These are phyloP conservation scores for Porphyra umbilicalis DNA, from an alignment of 31 red algal genomes.

Conservation along the genomic window DNA sequence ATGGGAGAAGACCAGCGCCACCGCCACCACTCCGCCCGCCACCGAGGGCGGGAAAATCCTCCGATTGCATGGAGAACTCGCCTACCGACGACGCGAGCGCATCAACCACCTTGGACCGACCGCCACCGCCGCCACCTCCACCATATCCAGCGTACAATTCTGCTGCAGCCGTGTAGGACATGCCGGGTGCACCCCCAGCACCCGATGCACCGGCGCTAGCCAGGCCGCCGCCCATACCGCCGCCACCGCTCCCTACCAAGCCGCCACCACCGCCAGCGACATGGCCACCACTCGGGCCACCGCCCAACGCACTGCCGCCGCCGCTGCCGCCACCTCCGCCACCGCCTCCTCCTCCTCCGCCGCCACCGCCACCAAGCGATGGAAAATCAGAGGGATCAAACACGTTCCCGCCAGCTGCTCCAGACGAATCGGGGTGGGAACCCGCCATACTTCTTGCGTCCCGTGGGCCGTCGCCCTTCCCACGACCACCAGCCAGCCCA, in stretches of 20 bases:
- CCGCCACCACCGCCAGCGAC: not conserved
- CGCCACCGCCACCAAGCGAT: constrained; percentile 2
- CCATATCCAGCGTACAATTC: not conserved
- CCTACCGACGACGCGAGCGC: constrained; percentile 20
- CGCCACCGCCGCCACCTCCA: not conserved
- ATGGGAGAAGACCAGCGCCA: not conserved
- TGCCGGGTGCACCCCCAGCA: not conserved
- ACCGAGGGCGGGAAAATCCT: constrained; percentile 78
- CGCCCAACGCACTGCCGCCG: not conserved
- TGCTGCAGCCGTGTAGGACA: not conserved
- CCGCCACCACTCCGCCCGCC: not conserved
- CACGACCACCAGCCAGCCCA: not conserved
- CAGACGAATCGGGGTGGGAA: not conserved
- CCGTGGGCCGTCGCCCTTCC: not conserved
- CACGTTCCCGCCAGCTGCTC: not conserved
- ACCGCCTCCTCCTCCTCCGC: not conserved
- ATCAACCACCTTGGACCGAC: constrained; percentile 43
- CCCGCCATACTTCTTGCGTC: not conserved
- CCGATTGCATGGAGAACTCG: constrained; percentile 57
- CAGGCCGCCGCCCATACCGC: not conserved
- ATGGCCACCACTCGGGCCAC: not conserved
- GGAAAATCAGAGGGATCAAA: constrained; percentile 17
- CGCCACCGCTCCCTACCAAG: not conserved
- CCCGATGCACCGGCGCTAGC: not conserved
- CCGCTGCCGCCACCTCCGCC: not conserved